A percentile compares a stretch with the other conserved stretches of the same genome.
Evolutionary conservation across 2,329 filamentous ascomycete species (phyloP).

Genomic region (Trichoderma endophyticum): DNA sequence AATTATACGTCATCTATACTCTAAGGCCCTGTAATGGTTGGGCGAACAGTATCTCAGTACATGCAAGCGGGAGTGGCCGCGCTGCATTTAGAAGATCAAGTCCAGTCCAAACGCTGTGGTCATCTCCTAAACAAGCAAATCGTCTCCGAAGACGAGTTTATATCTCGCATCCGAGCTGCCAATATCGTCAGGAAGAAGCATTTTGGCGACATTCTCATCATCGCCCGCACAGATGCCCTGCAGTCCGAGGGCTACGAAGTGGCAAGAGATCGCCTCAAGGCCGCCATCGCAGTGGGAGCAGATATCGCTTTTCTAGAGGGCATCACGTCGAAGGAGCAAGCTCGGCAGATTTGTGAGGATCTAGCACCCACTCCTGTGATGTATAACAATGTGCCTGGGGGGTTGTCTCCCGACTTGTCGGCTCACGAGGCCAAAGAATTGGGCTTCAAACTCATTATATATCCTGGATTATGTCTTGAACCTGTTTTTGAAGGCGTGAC

Average conservation of each 20-base stretch:
- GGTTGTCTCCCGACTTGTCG: slow-evolving; percentile 52
- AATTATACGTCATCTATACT: background rate
- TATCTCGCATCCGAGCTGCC: slow-evolving; percentile 57
- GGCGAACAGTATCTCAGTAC: slow-evolving; percentile 52
- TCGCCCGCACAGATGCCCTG: slow-evolving; percentile 61
- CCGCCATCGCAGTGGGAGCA: slow-evolving; percentile 52
- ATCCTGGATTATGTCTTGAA: slow-evolving; percentile 33
- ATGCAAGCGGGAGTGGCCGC: slow-evolving; percentile 54
- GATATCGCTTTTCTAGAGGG: slow-evolving; percentile 62
- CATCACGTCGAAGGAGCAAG: slow-evolving; percentile 49
- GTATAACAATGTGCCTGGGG: slow-evolving; percentile 57
- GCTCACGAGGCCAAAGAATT: slow-evolving; percentile 51
- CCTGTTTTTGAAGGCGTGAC: background rate
- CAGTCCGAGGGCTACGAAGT: slow-evolving; percentile 56
- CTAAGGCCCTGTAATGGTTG: slow-evolving; percentile 44
- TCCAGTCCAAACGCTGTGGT: slow-evolving; percentile 62
- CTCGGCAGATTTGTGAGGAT: slow-evolving; percentile 42
- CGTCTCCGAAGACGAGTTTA: slow-evolving; percentile 49
- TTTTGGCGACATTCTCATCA: slow-evolving; percentile 55
- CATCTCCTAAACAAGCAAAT: slow-evolving; percentile 61
- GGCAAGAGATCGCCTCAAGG: slow-evolving; percentile 47
- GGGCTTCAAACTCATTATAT: slow-evolving; percentile 59
- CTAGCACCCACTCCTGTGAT: slow-evolving; percentile 50
- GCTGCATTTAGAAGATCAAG: slow-evolving; percentile 62
- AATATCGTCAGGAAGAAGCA: slow-evolving; percentile 40